Evolutionary conservation across 2,329 filamentous ascomycete species (phyloP).

Genomic region (Fusarium solani-melongenae): DNA sequence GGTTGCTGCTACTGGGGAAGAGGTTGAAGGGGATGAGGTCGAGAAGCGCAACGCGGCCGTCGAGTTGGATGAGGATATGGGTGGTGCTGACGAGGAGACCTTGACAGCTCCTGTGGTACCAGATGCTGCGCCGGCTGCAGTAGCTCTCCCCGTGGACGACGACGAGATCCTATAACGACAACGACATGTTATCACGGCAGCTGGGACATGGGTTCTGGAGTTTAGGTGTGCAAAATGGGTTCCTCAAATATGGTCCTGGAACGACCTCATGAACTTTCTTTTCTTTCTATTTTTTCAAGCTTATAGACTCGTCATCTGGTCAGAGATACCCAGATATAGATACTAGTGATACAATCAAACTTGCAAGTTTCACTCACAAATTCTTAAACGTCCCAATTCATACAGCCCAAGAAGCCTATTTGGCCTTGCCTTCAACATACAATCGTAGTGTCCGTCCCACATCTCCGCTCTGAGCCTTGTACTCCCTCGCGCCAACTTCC

Average conservation of each 20-base stretch:
- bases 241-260: constrained; percentile 22
- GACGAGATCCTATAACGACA: constrained; percentile 24
- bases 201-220: constrained; percentile 23
- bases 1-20: constrained; percentile 39
- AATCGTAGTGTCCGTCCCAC: constrained; percentile 57
- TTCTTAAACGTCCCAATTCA: background rate
- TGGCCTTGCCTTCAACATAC: constrained; percentile 52
- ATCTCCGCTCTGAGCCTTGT: constrained; percentile 57
- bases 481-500: constrained; percentile 55
- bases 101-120: constrained; percentile 2
- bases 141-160: constrained; percentile 38
- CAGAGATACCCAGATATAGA: constrained; percentile 37
- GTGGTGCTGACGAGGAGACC: constrained; percentile 31
- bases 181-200: constrained; percentile 1
- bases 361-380: background rate
- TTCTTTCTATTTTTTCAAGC: constrained; percentile 19
- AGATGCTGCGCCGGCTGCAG: constrained; percentile 1
- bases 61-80: constrained; percentile 53
- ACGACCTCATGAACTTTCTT: constrained; percentile 25
- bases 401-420: background rate
- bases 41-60: constrained; percentile 38
- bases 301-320: constrained; percentile 32
- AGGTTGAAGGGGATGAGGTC: constrained; percentile 32
- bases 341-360: constrained; percentile 29
- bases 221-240: constrained; percentile 44